These are phyloP conservation scores for Thalassiosira profunda DNA, from an alignment of 108 stramenopile genomes.

Conservation along the genomic window DNA sequence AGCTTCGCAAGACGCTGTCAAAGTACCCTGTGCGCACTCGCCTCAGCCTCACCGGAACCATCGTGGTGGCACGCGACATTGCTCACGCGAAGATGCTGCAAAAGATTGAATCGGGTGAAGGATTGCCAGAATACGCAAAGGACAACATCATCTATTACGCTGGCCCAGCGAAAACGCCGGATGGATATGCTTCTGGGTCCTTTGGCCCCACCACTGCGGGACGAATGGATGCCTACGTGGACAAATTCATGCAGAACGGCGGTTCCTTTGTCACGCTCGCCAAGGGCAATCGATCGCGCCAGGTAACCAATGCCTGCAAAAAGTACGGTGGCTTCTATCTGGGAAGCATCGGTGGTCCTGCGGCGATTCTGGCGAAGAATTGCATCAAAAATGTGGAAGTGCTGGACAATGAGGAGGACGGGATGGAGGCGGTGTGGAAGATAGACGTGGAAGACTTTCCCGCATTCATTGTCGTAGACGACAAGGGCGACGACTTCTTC, in stretches of 20 bases:
- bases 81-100: conserved; percentile 97
- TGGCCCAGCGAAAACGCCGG: conserved; percentile 97
- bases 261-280: conserved; percentile 94
- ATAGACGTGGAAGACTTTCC: conserved; percentile 97
- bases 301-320: conserved; percentile 96
- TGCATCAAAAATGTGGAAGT: conserved; percentile 97
- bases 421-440: conserved; percentile 99
- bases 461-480: conserved; percentile 97
- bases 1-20: conserved; percentile 81
- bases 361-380: conserved; percentile 96
- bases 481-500: conserved; percentile 98
- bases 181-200: conserved; percentile 94
- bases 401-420: conserved; percentile 96
- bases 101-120: conserved; percentile 91
- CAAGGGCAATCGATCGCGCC: conserved; percentile 94
- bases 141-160: conserved; percentile 97
- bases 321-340: conserved; percentile 97
- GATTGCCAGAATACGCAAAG: conserved; percentile 96
- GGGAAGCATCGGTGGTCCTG: conserved; percentile 97
- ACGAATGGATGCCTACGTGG: conserved; percentile 98
- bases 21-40: conserved; percentile 90
- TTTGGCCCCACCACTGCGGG: conserved; percentile 98
- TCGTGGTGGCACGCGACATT: conserved; percentile 97
- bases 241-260: conserved; percentile 92
- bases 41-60: conserved; percentile 90